Base-by-base conservation (phyloP, 345 rosid genomes). In the Noccaea caerulescens region DNA sequence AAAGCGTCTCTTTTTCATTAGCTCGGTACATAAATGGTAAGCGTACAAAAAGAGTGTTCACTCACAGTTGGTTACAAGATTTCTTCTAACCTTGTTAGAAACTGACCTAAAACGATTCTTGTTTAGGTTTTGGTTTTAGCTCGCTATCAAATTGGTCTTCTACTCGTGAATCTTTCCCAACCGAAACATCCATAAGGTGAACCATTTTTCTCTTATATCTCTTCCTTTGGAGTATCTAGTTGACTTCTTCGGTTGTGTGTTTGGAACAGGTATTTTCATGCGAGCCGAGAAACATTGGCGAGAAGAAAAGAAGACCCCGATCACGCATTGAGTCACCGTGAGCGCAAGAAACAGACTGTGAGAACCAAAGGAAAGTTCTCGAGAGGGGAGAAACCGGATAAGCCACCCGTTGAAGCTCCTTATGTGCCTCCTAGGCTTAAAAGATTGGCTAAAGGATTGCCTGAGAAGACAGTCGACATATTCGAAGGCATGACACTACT, bases 401-500 rank as follows among this genome's bases (percentile, higher is more conserved):
- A 78, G 76, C 63, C 93, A 7, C 97, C 99, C 2, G 83, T 87
- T 72, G 97, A 89, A 77, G 86, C 91, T 82, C 92, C 85, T 13
- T 89, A 89, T 54, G 85, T 88, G 63, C 86, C 90, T 58, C 85
- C 86, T 59, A 87, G 83, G 81, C 79, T 80, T 23, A 83, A 82
- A 81, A 80, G 75, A 76, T 69, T 51, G 43, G 72, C 66, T 45
- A 87, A 85, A 58, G 63, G 81, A 37, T 72, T 68, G 39, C 87
- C 75, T 55, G 89, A 83, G 68, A 89, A 86, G 80, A 87, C 83
- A 0, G 68, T 88, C 5, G 90, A 89, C 62, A 88, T 94, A 73
- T 94, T 91, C 77, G 90, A 87, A 75, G 97, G 99, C 76, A 89
- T 89, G 86, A 82, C 92, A 4, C 23, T 87, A 67, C 81, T 84